Evolutionary conservation across 2,329 filamentous ascomycete genomes (phyloP), one percentile per base, ranked within the genome.

Genomic region (Fusarium tjaetaba): DNA sequence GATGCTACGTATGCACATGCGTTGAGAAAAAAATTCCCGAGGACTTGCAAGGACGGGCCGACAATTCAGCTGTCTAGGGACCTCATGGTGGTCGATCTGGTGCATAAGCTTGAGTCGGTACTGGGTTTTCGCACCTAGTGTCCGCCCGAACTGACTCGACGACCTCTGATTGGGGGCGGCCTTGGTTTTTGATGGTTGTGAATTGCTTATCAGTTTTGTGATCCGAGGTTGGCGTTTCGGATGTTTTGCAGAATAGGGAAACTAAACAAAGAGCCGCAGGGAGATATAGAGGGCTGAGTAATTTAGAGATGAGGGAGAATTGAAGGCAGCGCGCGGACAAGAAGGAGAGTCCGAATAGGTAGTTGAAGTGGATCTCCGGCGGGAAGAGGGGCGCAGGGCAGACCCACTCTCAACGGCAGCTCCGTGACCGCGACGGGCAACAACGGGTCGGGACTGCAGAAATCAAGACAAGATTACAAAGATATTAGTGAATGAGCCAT

Each of bases 401-500:
- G 70, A 49, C 49, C 71, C 71, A 62, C 71, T 65, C 43, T 65
- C 59, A 56, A 68, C 71, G 71, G 71, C 71, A 68, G 67, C 67
- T 74, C 71, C 71, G 71, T 70, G 62, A 66, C 70, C 71, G 53
- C 55, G 57, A 59, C 71, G 71, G 71, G 64, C 71, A 74, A 71
- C 51, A 73, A 71, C 62, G 71, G 71, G 71, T 34, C 65, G 52
- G 45, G 22, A 13, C 56, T 45, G 30, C 20, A 53, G 32, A 41
- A 59, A 43, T 69, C 68, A 60, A 39, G 39, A 18, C 28, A 63
- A 28, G 42, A 46, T 38, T 55, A 55, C 39, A 42, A 68, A 61
- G n/a, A 42, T 43, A 26, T 60, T 48, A 41, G 16, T 46, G 28
- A 39, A 24, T 26, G 41, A 28, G 38, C 18, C 15, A 46, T 39